Conservation (phyloP, 2,329 filamentous ascomycete genomes). For the Cucurbitaria berberidis region DNA sequence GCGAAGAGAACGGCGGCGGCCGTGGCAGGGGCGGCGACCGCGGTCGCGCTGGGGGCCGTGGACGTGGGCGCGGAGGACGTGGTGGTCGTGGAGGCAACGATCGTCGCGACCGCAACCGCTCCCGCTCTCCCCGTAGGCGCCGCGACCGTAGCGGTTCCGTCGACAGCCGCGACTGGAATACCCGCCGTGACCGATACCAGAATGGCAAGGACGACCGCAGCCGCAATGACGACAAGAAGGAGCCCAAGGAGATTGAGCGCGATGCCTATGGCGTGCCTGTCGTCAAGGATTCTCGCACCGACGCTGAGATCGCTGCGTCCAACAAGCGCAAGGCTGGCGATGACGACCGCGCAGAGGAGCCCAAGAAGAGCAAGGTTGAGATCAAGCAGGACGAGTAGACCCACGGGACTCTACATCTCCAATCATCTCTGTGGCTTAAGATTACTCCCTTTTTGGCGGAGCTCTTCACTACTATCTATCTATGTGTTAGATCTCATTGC, state of each 20-base stretch:
- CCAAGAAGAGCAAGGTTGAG: constrained; percentile 46
- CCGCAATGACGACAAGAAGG: constrained; percentile 27
- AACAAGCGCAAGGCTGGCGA: constrained; percentile 46
- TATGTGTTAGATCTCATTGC: constrained; percentile 7
- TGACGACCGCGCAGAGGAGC: constrained; percentile 18
- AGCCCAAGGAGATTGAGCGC: constrained; percentile 26
- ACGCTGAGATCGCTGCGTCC: constrained; percentile 20
- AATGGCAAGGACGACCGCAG: constrained; percentile 36
- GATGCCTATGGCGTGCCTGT: constrained; percentile 37
- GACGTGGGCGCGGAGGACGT: constrained; percentile 36
- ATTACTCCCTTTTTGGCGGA: background rate
- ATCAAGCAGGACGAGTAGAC: constrained; percentile 42
- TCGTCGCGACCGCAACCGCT: constrained; percentile 34
- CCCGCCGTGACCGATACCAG: constrained; percentile 44
- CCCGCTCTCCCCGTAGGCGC: constrained; percentile 28
- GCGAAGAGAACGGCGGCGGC: constrained; percentile 35
- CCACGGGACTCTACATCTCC: background rate
- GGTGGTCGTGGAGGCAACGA: constrained; percentile 28
- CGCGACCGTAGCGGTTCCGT: constrained; percentile 32
- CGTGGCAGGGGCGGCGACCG: constrained; percentile 39
- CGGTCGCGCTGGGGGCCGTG: constrained; percentile 35
- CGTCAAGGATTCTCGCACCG: constrained; percentile 29
- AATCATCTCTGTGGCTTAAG: background rate
- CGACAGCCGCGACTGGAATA: constrained; percentile 37
- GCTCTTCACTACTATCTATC: background rate